These are phyloP conservation scores for Sporobolus alterniflorus DNA, from an alignment of 202 grass and related monocot species.

Conservation along the genomic window DNA sequence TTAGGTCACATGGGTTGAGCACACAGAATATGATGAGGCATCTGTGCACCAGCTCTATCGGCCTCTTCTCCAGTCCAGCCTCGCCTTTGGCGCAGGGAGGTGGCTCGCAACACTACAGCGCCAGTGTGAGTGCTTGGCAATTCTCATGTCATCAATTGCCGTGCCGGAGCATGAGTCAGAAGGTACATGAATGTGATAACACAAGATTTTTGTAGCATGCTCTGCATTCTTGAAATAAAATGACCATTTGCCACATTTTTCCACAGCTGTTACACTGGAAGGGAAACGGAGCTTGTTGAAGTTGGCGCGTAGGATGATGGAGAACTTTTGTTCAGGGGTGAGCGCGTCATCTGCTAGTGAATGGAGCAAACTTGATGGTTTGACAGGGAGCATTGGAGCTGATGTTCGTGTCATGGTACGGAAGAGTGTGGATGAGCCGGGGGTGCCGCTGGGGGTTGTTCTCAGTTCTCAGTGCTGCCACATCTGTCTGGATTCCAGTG, in stretches of 20 bases:
- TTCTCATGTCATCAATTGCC: conserved; percentile 71
- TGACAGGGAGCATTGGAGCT: conserved; percentile 51
- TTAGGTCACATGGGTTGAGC: conserved; percentile 95
- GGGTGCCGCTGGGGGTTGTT: conserved; percentile 82
- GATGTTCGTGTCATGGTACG: conserved; percentile 77
- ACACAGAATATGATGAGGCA: conserved; percentile 83
- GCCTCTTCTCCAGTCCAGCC: conserved; percentile 66
- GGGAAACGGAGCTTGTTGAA: conserved; percentile 88
- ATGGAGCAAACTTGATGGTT: conserved; percentile 78
- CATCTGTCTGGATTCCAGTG: conserved; percentile 78
- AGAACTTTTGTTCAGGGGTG: conserved; percentile 81
- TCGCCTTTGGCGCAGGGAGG: conserved; percentile 71
- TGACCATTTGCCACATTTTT: conserved; percentile 19
- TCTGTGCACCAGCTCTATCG: conserved; percentile 72
- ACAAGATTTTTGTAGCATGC: background rate
- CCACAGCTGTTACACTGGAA: conserved; percentile 41
- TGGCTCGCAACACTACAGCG: conserved; percentile 90
- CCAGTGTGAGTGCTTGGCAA: conserved; percentile 75
- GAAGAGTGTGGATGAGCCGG: conserved; percentile 79
- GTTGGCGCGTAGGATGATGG: conserved; percentile 79
- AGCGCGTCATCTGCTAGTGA: conserved; percentile 73
- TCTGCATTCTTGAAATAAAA: conserved; percentile 19
- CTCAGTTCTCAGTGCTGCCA: conserved; percentile 89
- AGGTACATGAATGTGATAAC: conserved; percentile 37
- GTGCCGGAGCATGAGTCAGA: conserved; percentile 29